A percentile compares a stretch with the other conserved stretches of the same genome.
phyloP scores from a whole-genome alignment of 2,329 filamentous ascomycete genomes.

The Aspergillus jensenii region DNA sequence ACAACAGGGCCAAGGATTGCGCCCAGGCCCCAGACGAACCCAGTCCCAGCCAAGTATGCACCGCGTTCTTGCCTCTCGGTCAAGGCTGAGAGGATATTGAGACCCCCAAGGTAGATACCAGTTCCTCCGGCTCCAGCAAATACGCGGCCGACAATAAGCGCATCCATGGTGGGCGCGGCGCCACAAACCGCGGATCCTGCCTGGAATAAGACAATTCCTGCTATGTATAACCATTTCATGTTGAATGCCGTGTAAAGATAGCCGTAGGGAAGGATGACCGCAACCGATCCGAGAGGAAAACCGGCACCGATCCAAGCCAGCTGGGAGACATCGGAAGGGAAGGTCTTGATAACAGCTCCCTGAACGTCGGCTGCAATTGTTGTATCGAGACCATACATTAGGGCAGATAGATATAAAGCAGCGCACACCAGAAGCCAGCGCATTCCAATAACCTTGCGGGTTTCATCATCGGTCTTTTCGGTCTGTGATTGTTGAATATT shows the following conservation, averaged over 20 bases:
- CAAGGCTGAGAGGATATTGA: not conserved
- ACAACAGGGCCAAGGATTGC: constrained; percentile 10
- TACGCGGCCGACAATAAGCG: not conserved
- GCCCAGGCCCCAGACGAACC: not conserved
- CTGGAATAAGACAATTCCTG: not conserved
- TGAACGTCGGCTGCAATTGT: constrained; percentile 54
- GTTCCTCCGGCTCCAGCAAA: not conserved
- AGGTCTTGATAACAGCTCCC: constrained; percentile 40
- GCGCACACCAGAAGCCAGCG: constrained; percentile 21
- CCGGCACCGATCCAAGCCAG: constrained; percentile 45
- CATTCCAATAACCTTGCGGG: constrained; percentile 5
- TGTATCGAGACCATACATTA: constrained; percentile 41
- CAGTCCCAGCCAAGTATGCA: not conserved
- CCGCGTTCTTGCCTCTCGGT: not conserved
- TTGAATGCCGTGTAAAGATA: constrained; percentile 27
- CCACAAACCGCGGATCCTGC: not conserved
- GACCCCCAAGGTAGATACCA: not conserved
- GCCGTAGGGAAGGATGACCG: constrained; percentile 35
- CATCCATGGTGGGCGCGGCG: not conserved
- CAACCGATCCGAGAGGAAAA: constrained; percentile 45
- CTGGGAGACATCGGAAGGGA: constrained; percentile 35
- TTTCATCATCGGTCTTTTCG: not conserved
- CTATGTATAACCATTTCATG: not conserved
- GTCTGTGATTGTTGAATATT: too few relatives aligned
- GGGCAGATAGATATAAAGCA: constrained; percentile 39